Percentiles rank a stretch among this genome's conserved stretches.
These are phyloP conservation scores for Penicillium italicum DNA, from an alignment of 2,329 filamentous ascomycete genomes.

Conservation along the genomic window DNA sequence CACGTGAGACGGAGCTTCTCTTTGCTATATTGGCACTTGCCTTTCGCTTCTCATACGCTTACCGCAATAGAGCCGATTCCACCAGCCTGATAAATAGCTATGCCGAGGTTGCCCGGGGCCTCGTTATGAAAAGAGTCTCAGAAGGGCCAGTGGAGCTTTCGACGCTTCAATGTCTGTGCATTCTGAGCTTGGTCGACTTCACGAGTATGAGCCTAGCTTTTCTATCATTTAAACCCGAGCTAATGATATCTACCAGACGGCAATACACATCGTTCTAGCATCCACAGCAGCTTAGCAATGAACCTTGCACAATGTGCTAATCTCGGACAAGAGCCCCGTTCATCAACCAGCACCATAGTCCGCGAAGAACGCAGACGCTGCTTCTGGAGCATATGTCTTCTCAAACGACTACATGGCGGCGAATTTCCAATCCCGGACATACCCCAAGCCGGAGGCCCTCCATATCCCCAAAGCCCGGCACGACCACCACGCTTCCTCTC, in stretches of 20 bases:
- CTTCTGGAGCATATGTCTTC: conserved; percentile 44
- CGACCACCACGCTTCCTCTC: conserved; percentile 25
- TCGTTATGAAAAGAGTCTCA: conserved; percentile 40
- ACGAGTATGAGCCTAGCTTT: conserved; percentile 31
- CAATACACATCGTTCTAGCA: conserved; percentile 45
- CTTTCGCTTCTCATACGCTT: conserved; percentile 40
- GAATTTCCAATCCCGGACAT: conserved; percentile 42
- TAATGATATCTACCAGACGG: conserved; percentile 36
- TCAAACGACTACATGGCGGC: conserved; percentile 45
- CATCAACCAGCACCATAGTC: conserved; percentile 13
- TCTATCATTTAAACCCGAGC: background rate
- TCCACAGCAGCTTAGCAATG: conserved; percentile 46
- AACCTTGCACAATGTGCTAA: conserved; percentile 47
- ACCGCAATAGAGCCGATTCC: conserved; percentile 21
- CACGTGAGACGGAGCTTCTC: conserved; percentile 38
- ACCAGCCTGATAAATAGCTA: conserved; percentile 35
- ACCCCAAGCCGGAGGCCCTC: conserved; percentile 34
- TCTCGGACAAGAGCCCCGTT: conserved; percentile 38
- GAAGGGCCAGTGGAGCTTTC: conserved; percentile 43
- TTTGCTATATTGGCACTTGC: conserved; percentile 42
- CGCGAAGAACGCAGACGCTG: conserved; percentile 39
- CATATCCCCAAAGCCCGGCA: conserved; percentile 40
- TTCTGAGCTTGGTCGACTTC: conserved; percentile 43
- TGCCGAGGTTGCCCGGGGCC: conserved; percentile 35
- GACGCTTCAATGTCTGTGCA: conserved; percentile 43